Evolutionary conservation across 768 basidiomycete species (phyloP).

Genomic region (Austroboletus festivus): DNA sequence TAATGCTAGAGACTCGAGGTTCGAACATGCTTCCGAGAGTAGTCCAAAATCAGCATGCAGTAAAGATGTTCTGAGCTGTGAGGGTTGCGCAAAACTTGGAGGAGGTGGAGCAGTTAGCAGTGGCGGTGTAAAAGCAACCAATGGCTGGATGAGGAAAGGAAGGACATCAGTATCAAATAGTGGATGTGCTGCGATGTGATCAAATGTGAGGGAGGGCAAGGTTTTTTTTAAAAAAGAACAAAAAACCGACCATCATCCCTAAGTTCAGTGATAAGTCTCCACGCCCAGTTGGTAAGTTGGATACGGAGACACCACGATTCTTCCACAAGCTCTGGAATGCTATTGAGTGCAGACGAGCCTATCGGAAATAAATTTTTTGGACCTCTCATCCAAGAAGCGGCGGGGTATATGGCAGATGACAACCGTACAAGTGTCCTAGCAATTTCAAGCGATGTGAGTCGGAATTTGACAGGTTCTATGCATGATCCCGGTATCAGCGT

Average conservation of each 20-base stretch:
- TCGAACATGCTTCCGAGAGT: slow-evolving; percentile 70
- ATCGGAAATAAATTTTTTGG: slow-evolving; percentile 22
- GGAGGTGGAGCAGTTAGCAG: slow-evolving; percentile 36
- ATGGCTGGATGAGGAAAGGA: slow-evolving; percentile 56
- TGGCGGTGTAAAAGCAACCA: slow-evolving; percentile 62
- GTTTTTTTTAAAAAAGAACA: slow-evolving; percentile 10
- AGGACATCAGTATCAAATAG: slow-evolving; percentile 63
- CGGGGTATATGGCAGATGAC: slow-evolving; percentile 68
- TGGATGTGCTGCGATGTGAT: slow-evolving; percentile 41
- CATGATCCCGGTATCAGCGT: slow-evolving; percentile 4
- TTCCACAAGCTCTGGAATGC: slow-evolving; percentile 27
- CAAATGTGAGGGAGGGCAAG: neutral
- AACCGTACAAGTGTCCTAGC: slow-evolving; percentile 66
- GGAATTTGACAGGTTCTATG: slow-evolving; percentile 67
- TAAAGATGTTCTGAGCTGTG: slow-evolving; percentile 43
- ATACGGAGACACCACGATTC: slow-evolving; percentile 68
- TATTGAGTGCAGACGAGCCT: slow-evolving; percentile 14
- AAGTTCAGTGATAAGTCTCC: slow-evolving; percentile 71
- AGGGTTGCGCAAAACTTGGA: slow-evolving; percentile 38
- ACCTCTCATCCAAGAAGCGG: slow-evolving; percentile 56
- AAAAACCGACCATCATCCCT: slow-evolving; percentile 59
- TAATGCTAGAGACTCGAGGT: slow-evolving; percentile 73
- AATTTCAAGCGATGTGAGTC: slow-evolving; percentile 66
- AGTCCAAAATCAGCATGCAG: slow-evolving; percentile 66
- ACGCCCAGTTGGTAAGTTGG: slow-evolving; percentile 70